Percentiles rank a stretch among this genome's conserved stretches.
These are phyloP conservation scores for Talaromyces wortmannii DNA, from an alignment of 495 filamentous ascomycete species.

Conservation along the genomic window DNA sequence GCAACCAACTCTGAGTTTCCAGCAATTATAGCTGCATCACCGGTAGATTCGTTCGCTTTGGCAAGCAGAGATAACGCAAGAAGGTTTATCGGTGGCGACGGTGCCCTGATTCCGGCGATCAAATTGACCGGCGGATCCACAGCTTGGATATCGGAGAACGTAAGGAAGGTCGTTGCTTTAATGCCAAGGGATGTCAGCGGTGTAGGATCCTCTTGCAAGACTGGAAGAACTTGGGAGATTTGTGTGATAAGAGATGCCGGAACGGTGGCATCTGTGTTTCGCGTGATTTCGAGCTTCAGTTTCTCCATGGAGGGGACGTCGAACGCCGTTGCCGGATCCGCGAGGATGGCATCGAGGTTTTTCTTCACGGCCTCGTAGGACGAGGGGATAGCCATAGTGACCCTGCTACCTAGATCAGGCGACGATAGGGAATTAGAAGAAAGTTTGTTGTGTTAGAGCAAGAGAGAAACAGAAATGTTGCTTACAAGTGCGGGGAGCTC, in stretches of 20 bases:
- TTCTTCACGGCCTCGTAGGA: conserved; percentile 26
- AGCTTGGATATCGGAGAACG: conserved; percentile 35
- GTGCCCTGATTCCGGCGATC: conserved; percentile 47
- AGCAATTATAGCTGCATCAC: conserved; percentile 63
- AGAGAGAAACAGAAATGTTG: neutral
- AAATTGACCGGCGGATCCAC: conserved; percentile 41
- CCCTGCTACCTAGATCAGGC: too few species aligned
- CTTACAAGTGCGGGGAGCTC: neutral
- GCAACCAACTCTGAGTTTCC: conserved; percentile 54
- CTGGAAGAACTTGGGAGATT: conserved; percentile 37
- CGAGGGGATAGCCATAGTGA: conserved; percentile 30
- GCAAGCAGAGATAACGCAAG: conserved; percentile 63
- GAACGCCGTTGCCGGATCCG: conserved; percentile 26
- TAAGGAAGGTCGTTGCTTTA: conserved; percentile 28
- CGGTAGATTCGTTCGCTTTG: conserved; percentile 56
- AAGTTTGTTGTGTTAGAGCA: too few species aligned
- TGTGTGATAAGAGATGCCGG: conserved; percentile 34
- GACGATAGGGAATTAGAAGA: too few species aligned
- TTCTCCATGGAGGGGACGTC: conserved; percentile 31
- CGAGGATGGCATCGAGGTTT: conserved; percentile 29
- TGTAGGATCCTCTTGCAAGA: conserved; percentile 44
- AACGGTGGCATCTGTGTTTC: conserved; percentile 25
- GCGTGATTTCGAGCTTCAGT: conserved; percentile 32
- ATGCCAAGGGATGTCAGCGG: conserved; percentile 38
- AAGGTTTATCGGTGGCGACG: conserved; percentile 59